A percentile compares a stretch with the other conserved stretches of the same genome.
phyloP scores from a whole-genome alignment of 768 basidiomycete genomes.

The Podaxis pistillaris region DNA sequence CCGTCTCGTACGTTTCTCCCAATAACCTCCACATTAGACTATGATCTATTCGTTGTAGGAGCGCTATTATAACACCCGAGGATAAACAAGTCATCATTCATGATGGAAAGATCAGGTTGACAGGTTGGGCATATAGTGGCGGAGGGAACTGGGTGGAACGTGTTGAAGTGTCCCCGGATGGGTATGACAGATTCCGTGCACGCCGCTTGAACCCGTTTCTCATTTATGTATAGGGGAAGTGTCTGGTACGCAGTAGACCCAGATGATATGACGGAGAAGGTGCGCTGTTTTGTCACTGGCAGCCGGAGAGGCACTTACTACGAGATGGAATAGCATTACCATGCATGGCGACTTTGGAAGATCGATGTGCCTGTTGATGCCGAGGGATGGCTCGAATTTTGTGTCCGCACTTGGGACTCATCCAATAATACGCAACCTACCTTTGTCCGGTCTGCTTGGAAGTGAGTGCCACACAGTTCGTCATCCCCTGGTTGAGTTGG shows the following conservation, averaged over 20 bases:
- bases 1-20: conserved; percentile 47
- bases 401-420: conserved; percentile 56
- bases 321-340: conserved; percentile 38
- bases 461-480: conserved; percentile 31
- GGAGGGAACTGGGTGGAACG: conserved; percentile 55
- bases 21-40: background rate
- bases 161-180: conserved; percentile 53
- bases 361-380: conserved; percentile 50
- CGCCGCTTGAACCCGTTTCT: background rate
- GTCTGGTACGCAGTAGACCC: conserved; percentile 48
- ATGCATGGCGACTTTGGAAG: conserved; percentile 55
- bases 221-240: conserved; percentile 33
- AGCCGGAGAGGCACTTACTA: too few species aligned
- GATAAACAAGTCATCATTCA: conserved; percentile 48
- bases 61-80: conserved; percentile 44
- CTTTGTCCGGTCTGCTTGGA: conserved; percentile 53
- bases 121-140: conserved; percentile 44
- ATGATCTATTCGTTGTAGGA: conserved; percentile 28
- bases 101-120: conserved; percentile 43
- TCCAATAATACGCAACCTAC: conserved; percentile 58
- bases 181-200: conserved; percentile 26
- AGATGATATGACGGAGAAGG: conserved; percentile 50
- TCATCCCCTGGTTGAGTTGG: background rate
- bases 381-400: conserved; percentile 57
- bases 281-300: conserved; percentile 9